phyloP scores from a whole-genome alignment of 2,329 filamentous ascomycete genomes.

The Fusarium sambucinum region DNA sequence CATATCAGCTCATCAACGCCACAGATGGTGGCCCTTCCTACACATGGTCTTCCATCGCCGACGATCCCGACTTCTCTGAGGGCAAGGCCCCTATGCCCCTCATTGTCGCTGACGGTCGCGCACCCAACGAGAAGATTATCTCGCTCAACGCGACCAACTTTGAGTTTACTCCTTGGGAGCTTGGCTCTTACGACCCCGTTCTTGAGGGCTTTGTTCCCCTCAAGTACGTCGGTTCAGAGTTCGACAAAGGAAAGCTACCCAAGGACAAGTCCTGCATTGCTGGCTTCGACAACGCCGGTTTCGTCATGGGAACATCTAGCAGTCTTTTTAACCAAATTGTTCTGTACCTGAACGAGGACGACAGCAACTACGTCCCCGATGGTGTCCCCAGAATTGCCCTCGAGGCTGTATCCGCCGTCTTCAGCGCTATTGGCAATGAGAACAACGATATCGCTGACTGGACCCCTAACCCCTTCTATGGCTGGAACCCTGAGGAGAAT shows the following conservation, averaged over 20 bases:
- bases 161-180: conserved; percentile 75
- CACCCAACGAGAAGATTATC: conserved; percentile 58
- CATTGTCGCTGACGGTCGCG: conserved; percentile 62
- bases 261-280: conserved; percentile 61
- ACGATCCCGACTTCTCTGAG: conserved; percentile 57
- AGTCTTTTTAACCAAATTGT: conserved; percentile 80
- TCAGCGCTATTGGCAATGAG: conserved; percentile 66
- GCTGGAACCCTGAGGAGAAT: conserved; percentile 63
- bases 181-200: conserved; percentile 72
- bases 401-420: conserved; percentile 62
- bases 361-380: conserved; percentile 63
- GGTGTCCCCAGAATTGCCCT: conserved; percentile 57
- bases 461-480: conserved; percentile 69
- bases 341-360: conserved; percentile 73
- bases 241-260: conserved; percentile 62
- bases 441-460: conserved; percentile 83
- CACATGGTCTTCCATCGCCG: conserved; percentile 80
- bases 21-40: conserved; percentile 78
- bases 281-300: conserved; percentile 85
- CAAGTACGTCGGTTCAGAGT: conserved; percentile 69
- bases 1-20: conserved; percentile 85
- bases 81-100: conserved; percentile 63
- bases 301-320: conserved; percentile 84
- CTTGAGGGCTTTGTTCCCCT: conserved; percentile 71
- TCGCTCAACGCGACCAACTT: conserved; percentile 70